Evolutionary conservation across 352 stramenopile genomes (phyloP).

Genomic region (Plasmopara viticola): DNA sequence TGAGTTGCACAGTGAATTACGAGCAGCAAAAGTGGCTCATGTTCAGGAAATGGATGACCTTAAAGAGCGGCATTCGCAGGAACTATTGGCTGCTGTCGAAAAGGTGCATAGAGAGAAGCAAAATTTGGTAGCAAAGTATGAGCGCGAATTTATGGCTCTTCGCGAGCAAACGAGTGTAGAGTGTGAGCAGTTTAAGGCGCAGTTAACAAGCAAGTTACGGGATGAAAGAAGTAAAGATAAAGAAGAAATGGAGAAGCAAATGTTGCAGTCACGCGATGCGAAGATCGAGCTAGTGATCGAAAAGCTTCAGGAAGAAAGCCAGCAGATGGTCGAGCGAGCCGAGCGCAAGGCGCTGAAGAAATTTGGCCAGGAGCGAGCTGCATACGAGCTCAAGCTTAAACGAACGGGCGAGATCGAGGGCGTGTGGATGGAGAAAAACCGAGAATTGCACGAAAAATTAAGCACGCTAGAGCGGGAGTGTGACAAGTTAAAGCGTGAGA

Average conservation of each 20-base stretch:
- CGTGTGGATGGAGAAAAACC: constrained; percentile 85
- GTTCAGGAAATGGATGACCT: constrained; percentile 58
- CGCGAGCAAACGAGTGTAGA: constrained; percentile 56
- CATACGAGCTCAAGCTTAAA: constrained; percentile 68
- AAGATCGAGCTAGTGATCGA: constrained; percentile 81
- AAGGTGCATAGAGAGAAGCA: constrained; percentile 58
- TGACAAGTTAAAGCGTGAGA: constrained; percentile 43
- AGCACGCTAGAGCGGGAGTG: constrained; percentile 38
- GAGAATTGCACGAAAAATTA: constrained; percentile 65
- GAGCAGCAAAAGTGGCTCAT: constrained; percentile 39
- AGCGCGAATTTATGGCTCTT: constrained; percentile 42
- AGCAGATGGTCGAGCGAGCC: constrained; percentile 41
- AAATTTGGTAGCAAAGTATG: constrained; percentile 55
- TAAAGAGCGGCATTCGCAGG: constrained; percentile 37
- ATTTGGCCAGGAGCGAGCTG: constrained; percentile 51
- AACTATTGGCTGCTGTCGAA: constrained; percentile 29
- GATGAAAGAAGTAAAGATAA: constrained; percentile 56
- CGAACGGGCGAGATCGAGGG: constrained; percentile 70
- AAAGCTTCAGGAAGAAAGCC: constrained; percentile 68
- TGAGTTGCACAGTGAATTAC: constrained; percentile 48
- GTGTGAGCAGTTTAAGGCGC: constrained; percentile 55
- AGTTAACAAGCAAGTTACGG: constrained; percentile 47
- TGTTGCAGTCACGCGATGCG: constrained; percentile 62
- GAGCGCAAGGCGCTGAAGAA: constrained; percentile 44
- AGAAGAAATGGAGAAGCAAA: constrained; percentile 54